Conservation (phyloP, 2,329 filamentous ascomycete species). For the Penicillium sp. region DNA sequence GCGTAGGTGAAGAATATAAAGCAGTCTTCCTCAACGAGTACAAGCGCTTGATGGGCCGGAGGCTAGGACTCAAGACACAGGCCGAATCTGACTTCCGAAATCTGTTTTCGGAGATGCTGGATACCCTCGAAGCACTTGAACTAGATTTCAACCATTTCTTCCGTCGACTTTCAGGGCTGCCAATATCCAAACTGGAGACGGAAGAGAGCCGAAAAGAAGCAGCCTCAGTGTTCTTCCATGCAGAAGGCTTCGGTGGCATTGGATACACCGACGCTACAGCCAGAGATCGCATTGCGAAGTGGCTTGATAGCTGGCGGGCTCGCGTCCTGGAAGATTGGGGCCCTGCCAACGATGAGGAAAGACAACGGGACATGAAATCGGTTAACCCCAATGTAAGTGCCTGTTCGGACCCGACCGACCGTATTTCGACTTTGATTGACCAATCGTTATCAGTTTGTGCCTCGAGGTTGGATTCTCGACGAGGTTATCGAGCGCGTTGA, state of each 20-base stretch:
- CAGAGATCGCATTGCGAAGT: constrained; percentile 64
- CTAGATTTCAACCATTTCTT: constrained; percentile 96
- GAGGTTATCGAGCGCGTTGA: constrained; percentile 89
- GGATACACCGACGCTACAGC: constrained; percentile 61
- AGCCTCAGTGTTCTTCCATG: constrained; percentile 74
- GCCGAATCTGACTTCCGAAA: constrained; percentile 72
- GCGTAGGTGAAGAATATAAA: constrained; percentile 82
- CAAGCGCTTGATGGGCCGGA: constrained; percentile 73
- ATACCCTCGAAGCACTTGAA: constrained; percentile 74
- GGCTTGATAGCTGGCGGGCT: constrained; percentile 74
- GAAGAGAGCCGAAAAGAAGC: constrained; percentile 60
- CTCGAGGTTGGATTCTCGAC: constrained; percentile 86
- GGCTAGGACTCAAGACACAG: constrained; percentile 69
- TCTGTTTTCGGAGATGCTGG: constrained; percentile 76
- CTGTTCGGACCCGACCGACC: not conserved
- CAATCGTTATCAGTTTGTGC: constrained; percentile 60
- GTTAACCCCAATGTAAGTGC: constrained; percentile 72
- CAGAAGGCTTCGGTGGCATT: constrained; percentile 61
- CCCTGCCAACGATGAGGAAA: constrained; percentile 56
- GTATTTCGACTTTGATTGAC: not conserved
- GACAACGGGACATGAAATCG: constrained; percentile 70
- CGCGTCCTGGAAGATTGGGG: constrained; percentile 75
- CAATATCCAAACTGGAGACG: constrained; percentile 60
- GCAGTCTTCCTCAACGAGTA: constrained; percentile 85
- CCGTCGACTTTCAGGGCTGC: constrained; percentile 66